Percentiles rank a stretch among this genome's conserved stretches.
phyloP scores from a whole-genome alignment of 2,329 filamentous ascomycete species.

The Acrocalymma vagum region DNA sequence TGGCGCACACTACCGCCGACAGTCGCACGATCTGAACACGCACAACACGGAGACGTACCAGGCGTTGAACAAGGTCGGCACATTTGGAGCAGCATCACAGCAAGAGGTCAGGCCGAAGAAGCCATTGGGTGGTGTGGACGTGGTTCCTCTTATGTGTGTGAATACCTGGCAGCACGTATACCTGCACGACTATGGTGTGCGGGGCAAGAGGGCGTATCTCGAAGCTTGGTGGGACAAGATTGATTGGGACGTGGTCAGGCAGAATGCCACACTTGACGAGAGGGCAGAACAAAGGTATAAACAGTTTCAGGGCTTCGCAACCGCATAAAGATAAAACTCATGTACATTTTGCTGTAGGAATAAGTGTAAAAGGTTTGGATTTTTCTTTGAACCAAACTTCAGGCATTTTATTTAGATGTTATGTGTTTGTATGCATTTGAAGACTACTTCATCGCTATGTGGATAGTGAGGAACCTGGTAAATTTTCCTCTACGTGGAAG shows the following conservation, averaged over 20 bases:
- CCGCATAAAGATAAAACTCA: too few species aligned
- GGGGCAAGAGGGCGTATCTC: constrained; percentile 79
- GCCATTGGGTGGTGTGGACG: constrained; percentile 72
- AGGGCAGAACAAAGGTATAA: too few species aligned
- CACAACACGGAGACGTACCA: constrained; percentile 42
- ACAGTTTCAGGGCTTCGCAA: too few species aligned
- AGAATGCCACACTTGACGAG: constrained; percentile 28
- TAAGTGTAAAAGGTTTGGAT: too few species aligned
- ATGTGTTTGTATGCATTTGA: too few species aligned
- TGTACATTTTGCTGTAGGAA: too few species aligned
- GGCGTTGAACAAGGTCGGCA: constrained; percentile 48
- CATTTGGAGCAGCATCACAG: constrained; percentile 44
- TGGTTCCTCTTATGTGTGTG: constrained; percentile 84
- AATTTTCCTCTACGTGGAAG: too few species aligned
- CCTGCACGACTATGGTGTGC: constrained; percentile 80
- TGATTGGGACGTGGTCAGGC: constrained; percentile 79
- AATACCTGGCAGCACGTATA: constrained; percentile 98
- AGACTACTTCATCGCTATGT: too few species aligned
- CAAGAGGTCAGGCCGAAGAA: constrained; percentile 46
- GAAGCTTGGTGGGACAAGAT: constrained; percentile 87
- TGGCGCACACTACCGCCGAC: constrained; percentile 80
- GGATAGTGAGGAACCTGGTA: too few species aligned
- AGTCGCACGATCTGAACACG: constrained; percentile 75
- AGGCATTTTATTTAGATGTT: too few species aligned
- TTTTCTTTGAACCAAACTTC: too few species aligned